Percentiles rank a stretch among this genome's conserved stretches.
These are phyloP conservation scores for Talaromyces atroroseus DNA, from an alignment of 2,329 filamentous ascomycete genomes.

Conservation along the genomic window DNA sequence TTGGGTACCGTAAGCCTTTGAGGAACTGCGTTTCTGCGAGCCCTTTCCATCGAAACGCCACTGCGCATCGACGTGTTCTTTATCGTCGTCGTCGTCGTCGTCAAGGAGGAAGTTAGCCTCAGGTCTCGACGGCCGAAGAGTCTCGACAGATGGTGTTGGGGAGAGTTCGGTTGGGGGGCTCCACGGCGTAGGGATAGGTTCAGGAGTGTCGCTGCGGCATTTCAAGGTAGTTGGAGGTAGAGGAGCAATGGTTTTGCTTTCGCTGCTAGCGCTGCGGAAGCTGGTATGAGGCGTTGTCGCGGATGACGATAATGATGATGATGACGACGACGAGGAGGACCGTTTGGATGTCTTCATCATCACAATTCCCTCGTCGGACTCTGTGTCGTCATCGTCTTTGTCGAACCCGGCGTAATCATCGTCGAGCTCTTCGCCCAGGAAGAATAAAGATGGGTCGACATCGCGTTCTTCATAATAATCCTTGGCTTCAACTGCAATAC, in stretches of 20 bases:
- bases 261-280: conserved; percentile 50
- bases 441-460: conserved; percentile 30
- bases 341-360: conserved; percentile 69
- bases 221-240: conserved; percentile 84
- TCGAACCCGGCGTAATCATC: conserved; percentile 57
- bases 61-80: conserved; percentile 29
- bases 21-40: background rate
- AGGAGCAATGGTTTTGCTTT: conserved; percentile 82
- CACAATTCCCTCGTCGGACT: conserved; percentile 70
- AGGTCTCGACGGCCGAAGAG: conserved; percentile 64
- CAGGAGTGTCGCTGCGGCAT: conserved; percentile 70
- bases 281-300: conserved; percentile 14
- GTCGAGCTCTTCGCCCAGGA: conserved; percentile 10
- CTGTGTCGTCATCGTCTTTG: conserved; percentile 53
- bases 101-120: conserved; percentile 62
- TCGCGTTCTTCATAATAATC: conserved; percentile 62
- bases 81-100: conserved; percentile 46
- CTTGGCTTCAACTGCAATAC: conserved; percentile 86
- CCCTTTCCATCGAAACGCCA: conserved; percentile 35
- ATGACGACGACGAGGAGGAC: conserved; percentile 40
- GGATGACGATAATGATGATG: background rate
- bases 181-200: conserved; percentile 39
- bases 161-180: conserved; percentile 44
- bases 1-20: background rate
- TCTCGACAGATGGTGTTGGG: conserved; percentile 77